Base-by-base conservation (phyloP, 2,329 filamentous ascomycete genomes). In the Fusarium sp. region DNA sequence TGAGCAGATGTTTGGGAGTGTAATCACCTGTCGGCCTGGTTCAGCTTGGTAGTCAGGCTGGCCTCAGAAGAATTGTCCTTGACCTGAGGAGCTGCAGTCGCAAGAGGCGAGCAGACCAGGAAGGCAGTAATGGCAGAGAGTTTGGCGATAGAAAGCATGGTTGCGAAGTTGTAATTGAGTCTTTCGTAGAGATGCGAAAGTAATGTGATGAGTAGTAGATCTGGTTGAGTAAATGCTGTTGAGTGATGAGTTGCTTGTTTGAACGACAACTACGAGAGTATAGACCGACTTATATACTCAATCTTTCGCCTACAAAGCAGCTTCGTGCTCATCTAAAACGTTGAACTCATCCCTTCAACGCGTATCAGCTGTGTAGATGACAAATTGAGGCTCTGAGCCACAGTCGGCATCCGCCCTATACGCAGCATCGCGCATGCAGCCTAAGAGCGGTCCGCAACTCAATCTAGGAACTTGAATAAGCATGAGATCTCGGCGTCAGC, bases 91-190 rank as follows among this genome's bases (percentile, higher is more conserved):
- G 75, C 72, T 46, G 76, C 74, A 34, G 75, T 48, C 58, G 76
- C 76, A 13, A 77, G 43, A 38, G 80, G 75, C 57, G 79, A 77
- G 60, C 78, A 78, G 58, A 80, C 80, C 78, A 85, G 64, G 66
- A 83, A 72, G 74, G 79, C 75, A 47, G 79, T n/a, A 7, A 44
- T 45, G 9, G 27, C 27, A 4, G 34, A 54, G 5, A 70, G 8
- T 7, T 64, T 11, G 16, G 24, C 12, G 24, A 60, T 53, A 20
- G 66, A 63, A 30, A 70, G 18, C 67, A 69, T 69, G 5, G 11
- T 32, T 32, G 10, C 8, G 13, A 7, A 16, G 16, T 25, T 1
- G 3, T 4, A n/a, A 8, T 41, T 16, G 9, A 10, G 18, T 11
- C n/a, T 13, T 40, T 32, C 27, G 12, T 16, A 24, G 11, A 4